A percentile compares a stretch with the other conserved stretches of the same genome.
Conservation (phyloP, 352 stramenopile genomes). For the Globisporangium iwayamae region DNA sequence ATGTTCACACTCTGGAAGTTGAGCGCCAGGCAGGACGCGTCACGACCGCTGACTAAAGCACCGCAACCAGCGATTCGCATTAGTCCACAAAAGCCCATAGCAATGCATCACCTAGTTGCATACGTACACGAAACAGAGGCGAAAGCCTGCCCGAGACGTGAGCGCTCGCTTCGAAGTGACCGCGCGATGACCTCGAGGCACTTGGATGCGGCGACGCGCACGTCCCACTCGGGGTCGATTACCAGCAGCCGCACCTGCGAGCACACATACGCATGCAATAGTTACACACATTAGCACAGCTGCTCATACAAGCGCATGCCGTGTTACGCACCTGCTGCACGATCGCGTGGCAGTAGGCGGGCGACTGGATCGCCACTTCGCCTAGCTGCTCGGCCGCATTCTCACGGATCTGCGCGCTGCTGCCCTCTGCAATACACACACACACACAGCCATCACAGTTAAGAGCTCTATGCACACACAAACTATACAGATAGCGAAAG, state of each 20-base stretch:
- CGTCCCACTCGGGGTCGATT: constrained; percentile 58
- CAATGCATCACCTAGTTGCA: not conserved
- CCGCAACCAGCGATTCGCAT: not conserved
- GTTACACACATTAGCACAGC: not conserved
- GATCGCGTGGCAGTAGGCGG: constrained; percentile 47
- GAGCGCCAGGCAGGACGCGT: constrained; percentile 33
- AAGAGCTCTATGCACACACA: not conserved
- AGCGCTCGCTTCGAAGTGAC: constrained; percentile 24
- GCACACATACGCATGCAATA: not conserved
- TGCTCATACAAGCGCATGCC: not conserved
- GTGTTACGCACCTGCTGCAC: constrained; percentile 33
- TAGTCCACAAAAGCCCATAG: not conserved
- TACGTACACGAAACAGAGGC: constrained; percentile 42
- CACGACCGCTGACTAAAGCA: constrained; percentile 41
- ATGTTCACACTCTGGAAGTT: constrained; percentile 63
- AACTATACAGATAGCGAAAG: not conserved
- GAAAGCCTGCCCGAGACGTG: constrained; percentile 32
- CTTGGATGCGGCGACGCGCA: constrained; percentile 65
- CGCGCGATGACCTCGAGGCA: constrained; percentile 56
- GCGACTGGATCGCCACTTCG: constrained; percentile 45
- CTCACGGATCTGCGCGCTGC: constrained; percentile 54
- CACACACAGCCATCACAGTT: not conserved
- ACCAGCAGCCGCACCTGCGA: constrained; percentile 52
- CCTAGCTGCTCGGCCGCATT: constrained; percentile 75
- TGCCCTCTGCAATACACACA: constrained; percentile 43